A percentile compares a stretch with the other conserved stretches of the same genome.
phyloP scores from a whole-genome alignment of 1,284 basidiomycete species.

The Phellopilus nigrolimitatus region DNA sequence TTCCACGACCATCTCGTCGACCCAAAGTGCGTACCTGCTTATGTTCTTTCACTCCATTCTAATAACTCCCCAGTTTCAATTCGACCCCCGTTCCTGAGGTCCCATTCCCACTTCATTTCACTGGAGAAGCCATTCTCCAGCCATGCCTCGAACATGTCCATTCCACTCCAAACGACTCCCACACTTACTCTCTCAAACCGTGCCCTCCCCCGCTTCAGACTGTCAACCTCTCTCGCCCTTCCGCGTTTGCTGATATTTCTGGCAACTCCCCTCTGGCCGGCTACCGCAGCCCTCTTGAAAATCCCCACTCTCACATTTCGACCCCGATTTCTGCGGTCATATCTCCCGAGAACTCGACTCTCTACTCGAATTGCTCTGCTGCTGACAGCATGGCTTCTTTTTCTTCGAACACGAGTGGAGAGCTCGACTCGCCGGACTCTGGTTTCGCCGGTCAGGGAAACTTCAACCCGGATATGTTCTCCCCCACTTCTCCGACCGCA shows the following conservation, averaged over 20 bases:
- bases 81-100: too few relatives aligned
- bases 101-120: too few relatives aligned
- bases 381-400: slow-evolving; percentile 6
- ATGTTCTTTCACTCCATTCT: too few relatives aligned
- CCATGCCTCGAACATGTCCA: too few relatives aligned
- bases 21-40: too few relatives aligned
- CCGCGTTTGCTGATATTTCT: background rate
- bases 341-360: background rate
- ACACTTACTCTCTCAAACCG: too few relatives aligned
- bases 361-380: slow-evolving; percentile 2
- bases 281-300: background rate
- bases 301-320: background rate
- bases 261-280: background rate
- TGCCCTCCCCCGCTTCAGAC: too few relatives aligned
- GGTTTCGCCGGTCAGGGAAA: background rate
- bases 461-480: background rate
- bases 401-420: slow-evolving; percentile 1
- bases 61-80: too few relatives aligned
- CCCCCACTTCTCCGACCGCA: background rate
- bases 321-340: background rate
- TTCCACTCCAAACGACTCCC: too few relatives aligned
- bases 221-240: background rate
- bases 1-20: background rate
- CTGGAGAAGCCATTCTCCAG: too few relatives aligned
- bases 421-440: slow-evolving; percentile 1